Percentiles rank a stretch among this genome's conserved stretches.
Conservation (phyloP, 768 basidiomycete genomes). For the Pisolithus tinctorius region DNA sequence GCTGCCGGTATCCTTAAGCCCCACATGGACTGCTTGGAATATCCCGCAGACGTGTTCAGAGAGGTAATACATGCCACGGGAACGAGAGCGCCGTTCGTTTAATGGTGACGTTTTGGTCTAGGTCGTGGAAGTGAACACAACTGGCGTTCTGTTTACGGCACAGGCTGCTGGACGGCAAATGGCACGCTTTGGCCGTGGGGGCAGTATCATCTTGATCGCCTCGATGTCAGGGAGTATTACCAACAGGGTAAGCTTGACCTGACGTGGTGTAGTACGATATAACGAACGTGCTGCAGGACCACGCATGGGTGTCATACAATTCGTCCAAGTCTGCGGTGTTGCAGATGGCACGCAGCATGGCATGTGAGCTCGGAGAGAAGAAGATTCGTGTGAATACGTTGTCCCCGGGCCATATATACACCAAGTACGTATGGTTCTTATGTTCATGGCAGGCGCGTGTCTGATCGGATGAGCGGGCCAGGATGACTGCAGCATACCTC, state of each 20-base stretch:
- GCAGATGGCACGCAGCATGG: conserved; percentile 79
- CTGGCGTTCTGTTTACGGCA: conserved; percentile 53
- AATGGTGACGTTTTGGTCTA: conserved; percentile 16
- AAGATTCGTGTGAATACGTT: conserved; percentile 69
- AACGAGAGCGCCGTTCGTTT: neutral
- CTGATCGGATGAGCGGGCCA: conserved; percentile 16
- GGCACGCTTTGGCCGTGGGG: conserved; percentile 38
- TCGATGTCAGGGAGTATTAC: conserved; percentile 65
- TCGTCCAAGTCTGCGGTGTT: conserved; percentile 71
- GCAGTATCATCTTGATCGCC: conserved; percentile 54
- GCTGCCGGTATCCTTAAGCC: conserved; percentile 67
- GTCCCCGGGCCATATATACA: conserved; percentile 74
- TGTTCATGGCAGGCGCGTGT: neutral
- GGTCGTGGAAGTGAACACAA: conserved; percentile 63
- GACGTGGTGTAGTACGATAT: neutral
- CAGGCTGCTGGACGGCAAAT: conserved; percentile 57
- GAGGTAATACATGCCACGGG: conserved; percentile 34
- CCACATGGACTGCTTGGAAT: conserved; percentile 58
- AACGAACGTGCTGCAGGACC: conserved; percentile 40
- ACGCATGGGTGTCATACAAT: conserved; percentile 74
- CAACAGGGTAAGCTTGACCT: conserved; percentile 45
- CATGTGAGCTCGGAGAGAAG: conserved; percentile 64
- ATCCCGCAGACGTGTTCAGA: conserved; percentile 57
- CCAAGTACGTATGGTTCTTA: conserved; percentile 36
- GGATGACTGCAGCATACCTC: conserved; percentile 71